These are phyloP conservation scores for Penicillium daleae DNA, from an alignment of 495 filamentous ascomycete genomes.

Conservation along the genomic window DNA sequence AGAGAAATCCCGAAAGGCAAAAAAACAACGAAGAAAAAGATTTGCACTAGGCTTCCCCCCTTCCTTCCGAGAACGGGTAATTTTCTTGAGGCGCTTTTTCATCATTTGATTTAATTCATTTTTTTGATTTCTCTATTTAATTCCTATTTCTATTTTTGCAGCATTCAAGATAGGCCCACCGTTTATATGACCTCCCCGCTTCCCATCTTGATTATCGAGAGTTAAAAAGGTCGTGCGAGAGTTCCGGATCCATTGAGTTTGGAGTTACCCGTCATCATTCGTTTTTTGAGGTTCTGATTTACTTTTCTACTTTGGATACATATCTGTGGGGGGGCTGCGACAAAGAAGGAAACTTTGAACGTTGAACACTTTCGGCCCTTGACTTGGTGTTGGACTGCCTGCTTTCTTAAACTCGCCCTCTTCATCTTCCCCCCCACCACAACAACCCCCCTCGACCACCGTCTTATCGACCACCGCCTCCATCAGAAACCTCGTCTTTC, in stretches of 20 bases:
- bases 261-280: constrained; percentile 19
- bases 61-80: constrained; percentile 24
- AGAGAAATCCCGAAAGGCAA: constrained; percentile 11
- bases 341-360: not conserved
- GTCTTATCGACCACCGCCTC: constrained; percentile 2
- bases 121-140: constrained; percentile 6
- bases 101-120: not conserved
- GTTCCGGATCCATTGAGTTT: constrained; percentile 29
- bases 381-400: not conserved
- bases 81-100: constrained; percentile 16
- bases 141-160: constrained; percentile 24
- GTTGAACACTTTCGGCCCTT: not conserved
- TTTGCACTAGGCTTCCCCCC: constrained; percentile 1
- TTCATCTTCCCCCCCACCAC: constrained; percentile 2
- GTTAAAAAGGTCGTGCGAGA: constrained; percentile 30
- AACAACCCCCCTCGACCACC: not conserved
- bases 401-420: not conserved
- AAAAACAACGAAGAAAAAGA: constrained; percentile 18
- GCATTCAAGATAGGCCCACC: constrained; percentile 30
- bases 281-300: constrained; percentile 14
- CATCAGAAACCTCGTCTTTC: constrained; percentile 14
- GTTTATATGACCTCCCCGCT: constrained; percentile 50
- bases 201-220: constrained; percentile 38
- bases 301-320: constrained; percentile 6
- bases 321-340: not conserved